These are phyloP conservation scores for Syncephalis fuscata DNA, from an alignment of 371 early-diverging fungal species.

Conservation along the genomic window DNA sequence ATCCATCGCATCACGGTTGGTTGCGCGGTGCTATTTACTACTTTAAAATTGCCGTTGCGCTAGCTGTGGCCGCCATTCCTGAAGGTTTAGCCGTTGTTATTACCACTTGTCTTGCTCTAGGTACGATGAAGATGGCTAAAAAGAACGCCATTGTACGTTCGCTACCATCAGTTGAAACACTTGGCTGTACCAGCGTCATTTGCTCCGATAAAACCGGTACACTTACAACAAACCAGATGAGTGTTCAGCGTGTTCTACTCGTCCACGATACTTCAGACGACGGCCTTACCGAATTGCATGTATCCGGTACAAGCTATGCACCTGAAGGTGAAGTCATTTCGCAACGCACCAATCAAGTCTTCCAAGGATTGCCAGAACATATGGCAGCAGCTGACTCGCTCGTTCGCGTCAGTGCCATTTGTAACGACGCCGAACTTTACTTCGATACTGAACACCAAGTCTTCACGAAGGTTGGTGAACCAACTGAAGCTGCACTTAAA, in stretches of 20 bases:
- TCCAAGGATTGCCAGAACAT: slow-evolving; percentile 12
- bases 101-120: slow-evolving; percentile 91
- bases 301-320: slow-evolving; percentile 73
- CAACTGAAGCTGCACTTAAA: slow-evolving; percentile 96
- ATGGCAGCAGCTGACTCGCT: slow-evolving; percentile 48
- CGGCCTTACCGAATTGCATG: slow-evolving; percentile 37
- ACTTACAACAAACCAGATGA: slow-evolving; percentile 96
- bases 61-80: slow-evolving; percentile 99
- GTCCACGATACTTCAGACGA: slow-evolving; percentile 21
- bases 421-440: slow-evolving; percentile 77
- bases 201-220: slow-evolving; percentile 99
- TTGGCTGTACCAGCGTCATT: slow-evolving; percentile 93
- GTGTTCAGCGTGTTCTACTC: slow-evolving; percentile 49
- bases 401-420: slow-evolving; percentile 66
- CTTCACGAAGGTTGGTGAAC: slow-evolving; percentile 70
- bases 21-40: slow-evolving; percentile 82
- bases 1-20: slow-evolving; percentile 80
- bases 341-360: not conserved
- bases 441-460: slow-evolving; percentile 39
- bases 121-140: slow-evolving; percentile 92
- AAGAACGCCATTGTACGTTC: slow-evolving; percentile 92
- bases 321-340: slow-evolving; percentile 52
- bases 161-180: slow-evolving; percentile 86
- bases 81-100: slow-evolving; percentile 97
- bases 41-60: slow-evolving; percentile 95